Evolutionary conservation across 2,329 filamentous ascomycete species (phyloP), one percentile per base, ranked within the genome.

Genomic region (Exophiala calicioides): DNA sequence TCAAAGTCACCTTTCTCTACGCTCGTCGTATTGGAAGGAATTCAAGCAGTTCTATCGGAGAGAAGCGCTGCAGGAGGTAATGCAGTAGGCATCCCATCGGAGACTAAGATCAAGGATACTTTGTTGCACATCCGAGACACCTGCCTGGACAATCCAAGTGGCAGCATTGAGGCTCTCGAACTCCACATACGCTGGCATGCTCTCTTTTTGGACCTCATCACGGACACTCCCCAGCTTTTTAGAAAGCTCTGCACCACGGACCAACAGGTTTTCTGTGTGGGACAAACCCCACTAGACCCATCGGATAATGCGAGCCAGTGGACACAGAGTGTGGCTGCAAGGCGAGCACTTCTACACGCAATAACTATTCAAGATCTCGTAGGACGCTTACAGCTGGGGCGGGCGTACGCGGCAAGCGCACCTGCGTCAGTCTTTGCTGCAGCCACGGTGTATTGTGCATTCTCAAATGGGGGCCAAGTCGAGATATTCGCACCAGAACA

Each of bases 301-400:
- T n/a, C n/a, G n/a, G n/a, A n/a, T n/a, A n/a, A n/a, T n/a, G n/a
- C n/a, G n/a, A n/a, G n/a, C n/a, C n/a, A n/a, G n/a, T n/a, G n/a
- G n/a, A n/a, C n/a, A n/a, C n/a, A n/a, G n/a, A n/a, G n/a, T n/a
- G n/a, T n/a, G n/a, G n/a, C n/a, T n/a, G n/a, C n/a, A n/a, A n/a
- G n/a, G n/a, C 60, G 67, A 24, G 65, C 69, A 3, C 56, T 72
- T 4, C 52, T 73, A 8, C 70, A 73, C 31, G 69, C 71, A 2
- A 63, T 69, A 20, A 68, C 70, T 0, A 73, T 73, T 13, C 71
- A 73, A 47, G 67, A 72, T 33, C 72, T 73, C 6, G 58, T 72
- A 7, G 69, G 72, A 42, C 64, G 70, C 43, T 51, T 73, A 7
- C 70, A 70, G 2, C 58, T 68, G 21, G 70, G 71, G 1, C 63